A percentile compares a stretch with the other conserved stretches of the same genome.
Conservation (phyloP, 1,284 basidiomycete species). For the Tilletia walkeri region DNA sequence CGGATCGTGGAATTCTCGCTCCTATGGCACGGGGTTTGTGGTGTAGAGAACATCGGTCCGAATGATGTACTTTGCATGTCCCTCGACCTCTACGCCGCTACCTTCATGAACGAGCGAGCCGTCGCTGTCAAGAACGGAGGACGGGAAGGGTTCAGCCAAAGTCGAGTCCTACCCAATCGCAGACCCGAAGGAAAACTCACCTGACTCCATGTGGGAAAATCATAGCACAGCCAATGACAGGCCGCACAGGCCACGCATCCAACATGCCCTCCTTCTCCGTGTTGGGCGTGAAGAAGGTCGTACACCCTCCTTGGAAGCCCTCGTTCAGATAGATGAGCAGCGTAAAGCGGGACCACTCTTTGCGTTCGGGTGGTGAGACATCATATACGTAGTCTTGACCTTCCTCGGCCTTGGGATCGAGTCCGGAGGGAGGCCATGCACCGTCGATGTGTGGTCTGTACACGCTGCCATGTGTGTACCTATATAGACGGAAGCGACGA, state of each 20-base stretch:
- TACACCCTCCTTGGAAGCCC: conserved; percentile 15
- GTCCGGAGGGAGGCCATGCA: conserved; percentile 12
- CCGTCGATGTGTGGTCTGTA: conserved; percentile 16
- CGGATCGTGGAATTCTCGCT: too few species aligned
- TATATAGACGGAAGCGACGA: conserved; percentile 10
- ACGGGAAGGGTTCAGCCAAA: too few species aligned
- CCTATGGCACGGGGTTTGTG: conserved; percentile 9
- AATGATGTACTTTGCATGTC: conserved; percentile 16
- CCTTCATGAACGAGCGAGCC: conserved; percentile 17
- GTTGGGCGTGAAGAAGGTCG: conserved; percentile 19
- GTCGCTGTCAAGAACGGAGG: background rate
- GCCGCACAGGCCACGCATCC: conserved; percentile 15
- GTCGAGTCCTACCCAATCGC: too few species aligned
- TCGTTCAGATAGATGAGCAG: conserved; percentile 18
- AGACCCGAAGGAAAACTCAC: too few species aligned
- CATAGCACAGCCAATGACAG: conserved; percentile 13
- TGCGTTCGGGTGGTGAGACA: conserved; percentile 11
- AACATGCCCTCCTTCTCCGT: conserved; percentile 11
- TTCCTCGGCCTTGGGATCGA: conserved; percentile 1
- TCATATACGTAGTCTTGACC: conserved; percentile 19
- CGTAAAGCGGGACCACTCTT: conserved; percentile 19
- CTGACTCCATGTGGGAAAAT: conserved; percentile 13
- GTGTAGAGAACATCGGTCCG: conserved; percentile 17
- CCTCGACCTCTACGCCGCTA: conserved; percentile 12
- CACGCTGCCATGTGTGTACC: conserved; percentile 5